Evolutionary conservation across 208 protist species (phyloP), one percentile per base, ranked within the genome.

Genomic region (Hexamita inflata): DNA sequence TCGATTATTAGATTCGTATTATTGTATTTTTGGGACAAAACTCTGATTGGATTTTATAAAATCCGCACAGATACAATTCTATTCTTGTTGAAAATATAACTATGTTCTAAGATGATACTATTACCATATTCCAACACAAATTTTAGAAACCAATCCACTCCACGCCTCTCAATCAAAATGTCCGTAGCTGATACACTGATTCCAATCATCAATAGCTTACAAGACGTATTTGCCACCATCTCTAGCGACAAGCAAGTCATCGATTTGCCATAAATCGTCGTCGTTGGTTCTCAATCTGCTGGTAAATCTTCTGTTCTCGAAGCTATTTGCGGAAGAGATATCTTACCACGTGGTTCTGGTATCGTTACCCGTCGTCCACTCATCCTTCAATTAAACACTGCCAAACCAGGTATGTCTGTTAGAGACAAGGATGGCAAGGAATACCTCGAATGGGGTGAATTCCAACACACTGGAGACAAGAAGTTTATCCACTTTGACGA

Each of bases 291-390:
- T 45, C 93, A 97, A 84, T 87, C 81, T 30, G 77, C 80, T 32
- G 88, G 94, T 75, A 98, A 98, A 83, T 91, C 85, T 75, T 94
- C 90, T 32, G 96, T 99, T 58, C 86, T 99, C n/a, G 96, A 99
- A 85, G 91, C 88, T 58, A 90, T 99, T 66, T 95, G 98, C 0
- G 95, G 95, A 0, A 86, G 92, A 70, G 96, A 98, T 80, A 98
- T 99, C 75, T 82, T 99, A 13, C 96, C 96, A 7, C 89, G 96
- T 80, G 94, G 94, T 29, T 90, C 89, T 34, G 95, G 94, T 53
- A 99, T 99, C 76, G 94, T 98, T 49, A 99, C 96, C 0, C 85
- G 96, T 38, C 88, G 96, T 75, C 96, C 96, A 0, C 86, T 99
- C 0, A 89, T 98, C 28, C 86, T 99, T 30, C 94, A 98, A 86